phyloP scores from a whole-genome alignment of 1,284 basidiomycete species.

The Marasmius sp. region DNA sequence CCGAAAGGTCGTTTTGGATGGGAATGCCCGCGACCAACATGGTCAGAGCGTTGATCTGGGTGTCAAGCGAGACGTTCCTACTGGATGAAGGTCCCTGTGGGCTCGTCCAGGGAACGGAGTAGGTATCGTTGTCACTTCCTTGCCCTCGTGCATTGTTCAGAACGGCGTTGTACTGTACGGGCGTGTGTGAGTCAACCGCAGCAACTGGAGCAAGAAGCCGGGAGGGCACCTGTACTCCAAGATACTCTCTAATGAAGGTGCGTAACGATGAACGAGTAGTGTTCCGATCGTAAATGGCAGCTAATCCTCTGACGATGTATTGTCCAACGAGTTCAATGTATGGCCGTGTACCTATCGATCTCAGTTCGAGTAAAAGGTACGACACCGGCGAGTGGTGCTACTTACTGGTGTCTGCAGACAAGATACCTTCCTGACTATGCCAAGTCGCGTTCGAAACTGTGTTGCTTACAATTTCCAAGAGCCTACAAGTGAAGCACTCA shows the following conservation, averaged over 20 bases:
- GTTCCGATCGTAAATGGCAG: conserved; percentile 5
- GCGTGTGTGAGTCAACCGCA: not conserved
- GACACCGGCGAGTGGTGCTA: not conserved
- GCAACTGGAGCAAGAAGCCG: not conserved
- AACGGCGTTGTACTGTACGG: conserved; percentile 12
- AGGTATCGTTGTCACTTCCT: conserved; percentile 6
- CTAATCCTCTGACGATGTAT: conserved; percentile 4
- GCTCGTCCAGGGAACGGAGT: conserved; percentile 7
- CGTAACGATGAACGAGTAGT: not conserved
- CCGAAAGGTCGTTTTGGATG: not conserved
- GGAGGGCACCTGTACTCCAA: conserved; percentile 9
- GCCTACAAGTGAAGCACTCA: not conserved
- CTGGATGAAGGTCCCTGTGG: conserved; percentile 5
- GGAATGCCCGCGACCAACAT: conserved; percentile 6
- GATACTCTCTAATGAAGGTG: conserved; percentile 3
- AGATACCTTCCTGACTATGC: not conserved
- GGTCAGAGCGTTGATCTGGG: conserved; percentile 8
- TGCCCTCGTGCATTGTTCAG: conserved; percentile 5
- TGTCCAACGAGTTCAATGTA: not conserved
- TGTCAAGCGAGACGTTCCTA: not conserved
- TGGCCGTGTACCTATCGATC: not conserved
- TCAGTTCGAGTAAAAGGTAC: not conserved
- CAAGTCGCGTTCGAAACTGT: not conserved
- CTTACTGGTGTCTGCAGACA: not conserved
- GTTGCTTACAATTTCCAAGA: not conserved